Percentiles rank a stretch among this genome's conserved stretches.
phyloP scores from a whole-genome alignment of 352 stramenopile genomes.

The Phytophthora tentaculata region DNA sequence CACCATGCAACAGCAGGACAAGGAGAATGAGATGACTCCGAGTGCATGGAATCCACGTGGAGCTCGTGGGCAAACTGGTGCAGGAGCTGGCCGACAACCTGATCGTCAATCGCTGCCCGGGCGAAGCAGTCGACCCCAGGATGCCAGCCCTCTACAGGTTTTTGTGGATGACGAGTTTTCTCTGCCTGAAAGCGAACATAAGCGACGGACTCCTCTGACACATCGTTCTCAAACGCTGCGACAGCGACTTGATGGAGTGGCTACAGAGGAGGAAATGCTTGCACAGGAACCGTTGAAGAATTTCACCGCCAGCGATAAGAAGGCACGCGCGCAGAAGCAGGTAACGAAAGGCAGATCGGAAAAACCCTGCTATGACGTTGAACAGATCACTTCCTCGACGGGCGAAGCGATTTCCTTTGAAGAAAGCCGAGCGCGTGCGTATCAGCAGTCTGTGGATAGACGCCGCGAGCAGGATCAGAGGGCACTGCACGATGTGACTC shows the following conservation, averaged over 20 bases:
- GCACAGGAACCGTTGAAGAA: slow-evolving; percentile 82
- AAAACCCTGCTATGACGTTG: slow-evolving; percentile 49
- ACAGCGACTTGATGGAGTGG: slow-evolving; percentile 69
- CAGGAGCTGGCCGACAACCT: slow-evolving; percentile 9
- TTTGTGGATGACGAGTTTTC: slow-evolving; percentile 82
- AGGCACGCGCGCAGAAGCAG: slow-evolving; percentile 25
- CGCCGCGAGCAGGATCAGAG: slow-evolving; percentile 21
- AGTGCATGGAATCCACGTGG: slow-evolving; percentile 53
- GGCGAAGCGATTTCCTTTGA: slow-evolving; percentile 79
- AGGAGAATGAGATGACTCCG: slow-evolving; percentile 71
- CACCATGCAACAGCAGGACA: slow-evolving; percentile 76
- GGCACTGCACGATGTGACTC: slow-evolving; percentile 35
- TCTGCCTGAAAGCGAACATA: slow-evolving; percentile 27
- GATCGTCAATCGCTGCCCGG: slow-evolving; percentile 9
- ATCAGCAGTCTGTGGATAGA: slow-evolving; percentile 21
- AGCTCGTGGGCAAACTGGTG: slow-evolving; percentile 1
- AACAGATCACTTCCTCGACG: slow-evolving; percentile 44
- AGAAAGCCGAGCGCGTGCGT: slow-evolving; percentile 67
- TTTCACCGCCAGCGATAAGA: slow-evolving; percentile 47
- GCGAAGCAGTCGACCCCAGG: slow-evolving; percentile 9
- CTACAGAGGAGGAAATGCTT: slow-evolving; percentile 82
- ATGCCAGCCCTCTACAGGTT: slow-evolving; percentile 60
- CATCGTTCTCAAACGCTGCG: slow-evolving; percentile 70
- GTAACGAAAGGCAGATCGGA: slow-evolving; percentile 19
- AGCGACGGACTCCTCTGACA: slow-evolving; percentile 41